phyloP scores from a whole-genome alignment of 352 stramenopile genomes.

The Phytophthora fragariaefolia region DNA sequence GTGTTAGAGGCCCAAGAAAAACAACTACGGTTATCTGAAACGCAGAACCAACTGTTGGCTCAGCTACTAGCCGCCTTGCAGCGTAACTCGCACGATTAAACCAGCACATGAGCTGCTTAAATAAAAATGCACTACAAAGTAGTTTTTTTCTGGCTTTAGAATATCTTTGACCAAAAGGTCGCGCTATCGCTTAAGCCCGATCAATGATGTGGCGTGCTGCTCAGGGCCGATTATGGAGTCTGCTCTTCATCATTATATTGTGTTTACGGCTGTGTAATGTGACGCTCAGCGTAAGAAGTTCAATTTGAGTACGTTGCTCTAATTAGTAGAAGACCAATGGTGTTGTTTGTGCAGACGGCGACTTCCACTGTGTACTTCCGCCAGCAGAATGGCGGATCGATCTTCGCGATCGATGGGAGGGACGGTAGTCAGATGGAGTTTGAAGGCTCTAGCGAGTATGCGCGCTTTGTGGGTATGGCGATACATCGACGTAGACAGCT shows the following conservation, averaged over 20 bases:
- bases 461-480: constrained; percentile 54
- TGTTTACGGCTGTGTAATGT: constrained; percentile 3
- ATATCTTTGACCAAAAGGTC: constrained; percentile 12
- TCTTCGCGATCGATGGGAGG: constrained; percentile 58
- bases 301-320: not conserved
- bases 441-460: constrained; percentile 43
- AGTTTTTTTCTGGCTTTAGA: too few species aligned
- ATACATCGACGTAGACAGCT: constrained; percentile 41
- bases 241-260: constrained; percentile 2
- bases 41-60: constrained; percentile 24
- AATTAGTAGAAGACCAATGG: not conserved
- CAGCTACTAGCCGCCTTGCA: constrained; percentile 15
- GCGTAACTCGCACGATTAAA: not conserved
- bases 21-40: constrained; percentile 19
- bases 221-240: not conserved
- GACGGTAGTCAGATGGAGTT: constrained; percentile 45
- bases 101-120: not conserved
- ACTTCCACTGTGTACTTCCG: constrained; percentile 75
- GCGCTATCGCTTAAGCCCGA: not conserved
- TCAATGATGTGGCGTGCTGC: not conserved
- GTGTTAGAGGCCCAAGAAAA: constrained; percentile 23
- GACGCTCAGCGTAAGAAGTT: constrained; percentile 2
- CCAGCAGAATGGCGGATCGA: constrained; percentile 53
- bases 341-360: constrained; percentile 2
- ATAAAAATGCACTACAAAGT: too few species aligned